A percentile compares a stretch with the other conserved stretches of the same genome.
Conservation (phyloP, 768 basidiomycete genomes). For the Sarcodon aspratus region DNA sequence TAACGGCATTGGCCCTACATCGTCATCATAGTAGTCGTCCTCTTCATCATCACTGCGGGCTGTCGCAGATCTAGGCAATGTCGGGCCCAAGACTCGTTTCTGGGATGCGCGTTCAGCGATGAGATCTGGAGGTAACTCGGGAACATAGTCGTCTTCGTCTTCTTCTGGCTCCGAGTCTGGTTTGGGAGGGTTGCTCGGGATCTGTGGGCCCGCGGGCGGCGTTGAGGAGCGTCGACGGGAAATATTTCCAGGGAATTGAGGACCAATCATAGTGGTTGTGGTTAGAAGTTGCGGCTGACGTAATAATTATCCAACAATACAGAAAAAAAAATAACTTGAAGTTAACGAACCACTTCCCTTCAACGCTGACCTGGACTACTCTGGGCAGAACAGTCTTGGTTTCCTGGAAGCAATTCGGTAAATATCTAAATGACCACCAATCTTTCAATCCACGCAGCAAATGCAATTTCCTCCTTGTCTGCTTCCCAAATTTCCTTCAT, state of each 20-base stretch:
- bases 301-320: no score
- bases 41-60: conserved; percentile 19
- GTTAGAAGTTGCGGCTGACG: neutral
- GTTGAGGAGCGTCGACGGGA: neutral
- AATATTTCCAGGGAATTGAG: conserved; percentile 13
- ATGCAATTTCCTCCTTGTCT: conserved; percentile 43
- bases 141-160: conserved; percentile 61
- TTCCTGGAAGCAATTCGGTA: no score
- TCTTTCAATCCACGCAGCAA: conserved; percentile 21
- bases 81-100: conserved; percentile 39
- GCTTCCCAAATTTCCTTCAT: conserved; percentile 46
- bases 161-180: conserved; percentile 32
- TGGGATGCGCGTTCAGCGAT: conserved; percentile 27
- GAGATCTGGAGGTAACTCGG: conserved; percentile 67
- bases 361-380: no score
- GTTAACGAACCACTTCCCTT: no score
- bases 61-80: conserved; percentile 30
- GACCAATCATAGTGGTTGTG: conserved; percentile 6
- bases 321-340: no score
- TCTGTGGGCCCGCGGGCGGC: conserved; percentile 1
- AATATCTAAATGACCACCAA: neutral
- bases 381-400: no score
- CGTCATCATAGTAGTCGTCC: conserved; percentile 64
- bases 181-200: conserved; percentile 6
- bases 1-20: conserved; percentile 76